Percentiles rank a stretch among this genome's conserved stretches.
Evolutionary conservation across 2,329 filamentous ascomycete species (phyloP).

Genomic region (Eurotiales sp.): DNA sequence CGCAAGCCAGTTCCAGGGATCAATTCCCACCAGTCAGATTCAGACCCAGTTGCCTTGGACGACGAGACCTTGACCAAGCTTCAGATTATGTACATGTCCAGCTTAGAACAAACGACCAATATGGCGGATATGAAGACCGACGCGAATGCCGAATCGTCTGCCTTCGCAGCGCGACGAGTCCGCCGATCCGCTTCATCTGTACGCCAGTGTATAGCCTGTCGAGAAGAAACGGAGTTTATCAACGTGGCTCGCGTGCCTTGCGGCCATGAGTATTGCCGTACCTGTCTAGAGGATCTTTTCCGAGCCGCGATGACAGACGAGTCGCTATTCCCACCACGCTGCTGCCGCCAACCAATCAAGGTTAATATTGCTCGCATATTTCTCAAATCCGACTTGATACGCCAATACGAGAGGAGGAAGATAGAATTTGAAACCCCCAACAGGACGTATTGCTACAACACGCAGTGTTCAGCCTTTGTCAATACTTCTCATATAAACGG

Average conservation of each 20-base stretch:
- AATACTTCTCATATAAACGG: slow-evolving; percentile 25
- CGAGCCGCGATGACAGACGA: slow-evolving; percentile 46
- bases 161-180: neutral
- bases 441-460: slow-evolving; percentile 49
- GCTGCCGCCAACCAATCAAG: slow-evolving; percentile 46
- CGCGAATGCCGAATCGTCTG: neutral
- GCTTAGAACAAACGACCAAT: neutral
- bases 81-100: neutral
- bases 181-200: no score
- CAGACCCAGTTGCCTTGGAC: neutral
- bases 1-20: neutral
- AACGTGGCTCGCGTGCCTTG: slow-evolving; percentile 27
- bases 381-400: slow-evolving; percentile 34
- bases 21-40: no score
- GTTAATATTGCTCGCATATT: slow-evolving; percentile 31
- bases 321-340: slow-evolving; percentile 53
- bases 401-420: slow-evolving; percentile 43
- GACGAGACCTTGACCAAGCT: slow-evolving; percentile 2
- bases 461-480: slow-evolving; percentile 49
- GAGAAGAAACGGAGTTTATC: slow-evolving; percentile 25
- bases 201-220: slow-evolving; percentile 20
- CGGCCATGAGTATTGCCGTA: slow-evolving; percentile 50
- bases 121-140: no score
- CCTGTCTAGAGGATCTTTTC: slow-evolving; percentile 49
- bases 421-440: slow-evolving; percentile 48